Conservation (phyloP, 345 rosid species). For the Acer campestre region DNA sequence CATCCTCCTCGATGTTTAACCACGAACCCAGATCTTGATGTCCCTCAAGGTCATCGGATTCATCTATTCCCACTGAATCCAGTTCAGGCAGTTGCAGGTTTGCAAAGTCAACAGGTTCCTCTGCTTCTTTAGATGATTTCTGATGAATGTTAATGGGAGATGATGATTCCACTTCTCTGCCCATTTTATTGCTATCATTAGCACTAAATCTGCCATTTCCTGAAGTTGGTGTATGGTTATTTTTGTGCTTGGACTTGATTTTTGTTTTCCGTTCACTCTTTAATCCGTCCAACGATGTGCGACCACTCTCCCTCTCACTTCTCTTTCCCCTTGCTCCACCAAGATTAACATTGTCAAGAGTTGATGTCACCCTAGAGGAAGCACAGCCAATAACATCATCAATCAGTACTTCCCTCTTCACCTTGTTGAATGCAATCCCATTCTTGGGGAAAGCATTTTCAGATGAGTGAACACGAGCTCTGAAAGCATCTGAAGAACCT, state of each 20-base stretch:
- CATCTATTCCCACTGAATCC: constrained; percentile 49
- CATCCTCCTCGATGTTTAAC: constrained; percentile 70
- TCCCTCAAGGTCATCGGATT: constrained; percentile 34
- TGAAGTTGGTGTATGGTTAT: constrained; percentile 37
- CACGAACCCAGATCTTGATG: constrained; percentile 62
- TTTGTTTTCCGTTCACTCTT: constrained; percentile 47
- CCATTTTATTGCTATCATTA: constrained; percentile 21
- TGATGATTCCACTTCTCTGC: constrained; percentile 18
- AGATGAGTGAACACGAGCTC: constrained; percentile 21
- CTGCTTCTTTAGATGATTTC: constrained; percentile 40
- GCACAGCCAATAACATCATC: constrained; percentile 78
- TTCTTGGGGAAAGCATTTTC: constrained; percentile 23
- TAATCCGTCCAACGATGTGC: constrained; percentile 23
- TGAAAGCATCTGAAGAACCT: constrained; percentile 29
- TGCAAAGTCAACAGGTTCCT: constrained; percentile 51
- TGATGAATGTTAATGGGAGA: constrained; percentile 15
- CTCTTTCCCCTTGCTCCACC: constrained; percentile 59
- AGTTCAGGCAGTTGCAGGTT: constrained; percentile 55
- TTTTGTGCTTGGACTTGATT: constrained; percentile 66
- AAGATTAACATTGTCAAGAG: constrained; percentile 41
- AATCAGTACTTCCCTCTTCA: constrained; percentile 62
- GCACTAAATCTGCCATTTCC: constrained; percentile 21
- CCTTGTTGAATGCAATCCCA: constrained; percentile 25
- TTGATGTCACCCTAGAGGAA: constrained; percentile 64
- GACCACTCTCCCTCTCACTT: constrained; percentile 47